Conservation (phyloP, 164 flowering plant species). For the Litsea cubeba region DNA sequence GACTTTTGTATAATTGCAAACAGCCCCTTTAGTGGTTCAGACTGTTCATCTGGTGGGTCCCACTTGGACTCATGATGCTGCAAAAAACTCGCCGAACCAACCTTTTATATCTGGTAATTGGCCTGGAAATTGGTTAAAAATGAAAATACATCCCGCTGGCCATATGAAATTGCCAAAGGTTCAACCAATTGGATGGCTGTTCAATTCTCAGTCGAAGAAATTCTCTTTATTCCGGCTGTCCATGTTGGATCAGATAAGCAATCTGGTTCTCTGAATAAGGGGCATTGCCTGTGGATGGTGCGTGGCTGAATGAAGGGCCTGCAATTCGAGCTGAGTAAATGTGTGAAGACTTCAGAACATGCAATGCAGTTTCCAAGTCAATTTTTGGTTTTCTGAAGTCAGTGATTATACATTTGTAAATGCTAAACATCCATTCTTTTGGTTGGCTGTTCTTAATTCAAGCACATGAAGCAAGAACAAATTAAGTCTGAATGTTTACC, state of each 20-base stretch:
- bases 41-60: not conserved
- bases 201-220: not conserved
- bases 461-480: not conserved
- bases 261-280: not conserved
- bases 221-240: not conserved
- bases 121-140: too few relatives aligned
- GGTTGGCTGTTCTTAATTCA: not conserved
- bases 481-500: slow-evolving; percentile 1
- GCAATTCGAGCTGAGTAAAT: too few relatives aligned
- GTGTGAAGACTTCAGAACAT: not conserved
- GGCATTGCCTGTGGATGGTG: not conserved
- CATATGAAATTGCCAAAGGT: not conserved
- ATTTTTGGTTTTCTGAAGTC: not conserved
- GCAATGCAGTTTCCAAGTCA: not conserved
- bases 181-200: not conserved
- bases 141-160: not conserved
- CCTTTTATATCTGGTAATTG: too few relatives aligned
- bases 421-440: not conserved
- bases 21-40: not conserved
- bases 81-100: not conserved
- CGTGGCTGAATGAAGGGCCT: not conserved
- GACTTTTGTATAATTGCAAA: not conserved
- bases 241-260: not conserved
- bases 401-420: not conserved
- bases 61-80: not conserved